Evolutionary conservation across 129 eudicot genomes (phyloP), one percentile per base, ranked within the genome.

Genomic region (Saussurea involucrata): DNA sequence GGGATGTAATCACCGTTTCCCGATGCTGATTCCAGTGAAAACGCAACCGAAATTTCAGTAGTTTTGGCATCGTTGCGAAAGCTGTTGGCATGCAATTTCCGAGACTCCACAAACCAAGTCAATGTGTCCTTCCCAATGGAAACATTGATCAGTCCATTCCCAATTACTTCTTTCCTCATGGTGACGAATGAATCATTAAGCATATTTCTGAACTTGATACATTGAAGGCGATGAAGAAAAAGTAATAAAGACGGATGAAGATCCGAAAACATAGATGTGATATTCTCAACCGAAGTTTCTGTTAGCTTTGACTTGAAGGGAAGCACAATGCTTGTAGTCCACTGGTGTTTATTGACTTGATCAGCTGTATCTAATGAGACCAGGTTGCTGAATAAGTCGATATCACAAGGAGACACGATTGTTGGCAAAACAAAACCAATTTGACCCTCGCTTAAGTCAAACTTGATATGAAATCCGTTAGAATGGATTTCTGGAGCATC

Each of bases 401-500:
- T 80, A 76, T 91, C 91, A 85, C 92, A 89, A 15, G 98, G 90
- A 82, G 98, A 92, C 55, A 94, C 84, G 66, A 75, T 42, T 42
- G 98, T 91, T 61, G 98, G 98, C 68, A 94, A 79, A 53, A 94
- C 96, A 83, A 94, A 91, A 72, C 98, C 98, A 57, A 94, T 89
- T 83, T 94, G 96, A 80, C 98, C 97, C 64, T 87, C 86, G 15
- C 80, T 84, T 44, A 94, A 75, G 87, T 94, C 98, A 88, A 94
- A 94, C 89, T 91, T 94, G 49, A 94, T 83, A 76, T 94, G 98
- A 67, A 91, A 94, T 68, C 98, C 98, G 77, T 94, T 94, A 21
- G 98, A 94, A 76, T 94, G 98, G 64, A 94, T 89, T 82, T 94
- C 97, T 27, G 98, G 98, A 72, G 98, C 93, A 91, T 94, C 92